Percentiles rank a stretch among this genome's conserved stretches.
phyloP scores from a whole-genome alignment of 1,284 basidiomycete genomes.

The Xerocomus nothofagi region DNA sequence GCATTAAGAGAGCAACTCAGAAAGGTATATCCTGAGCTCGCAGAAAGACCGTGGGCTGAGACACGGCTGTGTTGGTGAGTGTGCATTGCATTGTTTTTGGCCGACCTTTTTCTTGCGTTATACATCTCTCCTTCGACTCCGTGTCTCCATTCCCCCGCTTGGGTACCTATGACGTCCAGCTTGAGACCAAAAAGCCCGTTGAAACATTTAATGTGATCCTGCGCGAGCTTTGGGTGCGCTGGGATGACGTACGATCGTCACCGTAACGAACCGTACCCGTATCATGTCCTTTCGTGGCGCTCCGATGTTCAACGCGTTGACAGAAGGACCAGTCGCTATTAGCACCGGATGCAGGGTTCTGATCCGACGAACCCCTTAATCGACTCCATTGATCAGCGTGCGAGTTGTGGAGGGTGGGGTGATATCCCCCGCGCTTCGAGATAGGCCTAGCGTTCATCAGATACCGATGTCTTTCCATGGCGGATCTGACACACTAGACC shows the following conservation, averaged over 20 bases:
- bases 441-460: background rate
- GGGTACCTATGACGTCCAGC: background rate
- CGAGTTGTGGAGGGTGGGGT: background rate
- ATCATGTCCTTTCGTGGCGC: background rate
- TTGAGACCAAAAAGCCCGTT: background rate
- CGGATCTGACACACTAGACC: background rate
- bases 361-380: background rate
- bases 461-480: background rate
- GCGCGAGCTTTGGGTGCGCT: background rate
- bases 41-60: constrained; percentile 58
- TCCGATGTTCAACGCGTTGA: background rate
- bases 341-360: background rate
- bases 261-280: background rate
- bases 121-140: background rate
- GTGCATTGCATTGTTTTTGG: background rate
- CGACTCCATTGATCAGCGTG: background rate
- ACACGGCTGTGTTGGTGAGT: constrained; percentile 85
- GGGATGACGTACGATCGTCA: background rate
- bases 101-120: background rate
- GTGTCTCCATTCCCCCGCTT: background rate
- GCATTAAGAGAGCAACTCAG: constrained; percentile 53
- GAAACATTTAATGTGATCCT: background rate
- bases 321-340: background rate
- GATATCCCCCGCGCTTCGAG: background rate
- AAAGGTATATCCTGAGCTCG: constrained; percentile 72